These are phyloP conservation scores for Sporopachydermia quercuum DNA, from an alignment of 805 yeast species.

Conservation along the genomic window DNA sequence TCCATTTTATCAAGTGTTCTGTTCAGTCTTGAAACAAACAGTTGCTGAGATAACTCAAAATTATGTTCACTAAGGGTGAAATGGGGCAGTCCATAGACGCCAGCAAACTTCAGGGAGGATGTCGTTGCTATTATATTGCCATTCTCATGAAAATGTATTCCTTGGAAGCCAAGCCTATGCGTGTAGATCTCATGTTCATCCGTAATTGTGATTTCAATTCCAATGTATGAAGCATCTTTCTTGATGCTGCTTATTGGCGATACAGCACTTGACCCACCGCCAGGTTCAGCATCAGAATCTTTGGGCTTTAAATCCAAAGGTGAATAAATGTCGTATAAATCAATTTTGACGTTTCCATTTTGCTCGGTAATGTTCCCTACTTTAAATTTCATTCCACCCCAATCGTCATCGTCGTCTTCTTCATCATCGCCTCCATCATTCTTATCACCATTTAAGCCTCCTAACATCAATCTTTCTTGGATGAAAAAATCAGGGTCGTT, in stretches of 20 bases:
- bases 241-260: neutral
- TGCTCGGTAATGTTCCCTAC: constrained; percentile 21
- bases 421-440: constrained; percentile 7
- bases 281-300: neutral
- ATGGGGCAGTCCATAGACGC: constrained; percentile 48
- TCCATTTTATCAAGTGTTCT: constrained; percentile 16
- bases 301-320: neutral
- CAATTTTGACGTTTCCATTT: constrained; percentile 16
- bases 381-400: constrained; percentile 14
- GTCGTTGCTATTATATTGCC: constrained; percentile 50
- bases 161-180: constrained; percentile 36
- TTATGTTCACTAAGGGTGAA: constrained; percentile 25
- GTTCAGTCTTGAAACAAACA: constrained; percentile 30
- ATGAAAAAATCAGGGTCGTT: constrained; percentile 8
- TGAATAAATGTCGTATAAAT: constrained; percentile 6
- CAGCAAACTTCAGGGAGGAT: constrained; percentile 48
- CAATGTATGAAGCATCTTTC: constrained; percentile 1
- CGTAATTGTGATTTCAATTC: neutral
- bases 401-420: constrained; percentile 12
- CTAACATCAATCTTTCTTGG: neutral
- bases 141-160: constrained; percentile 49
- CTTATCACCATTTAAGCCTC: constrained; percentile 6
- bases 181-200: constrained; percentile 34
- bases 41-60: constrained; percentile 30
- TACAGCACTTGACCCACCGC: neutral